A percentile compares a stretch with the other conserved stretches of the same genome.
phyloP scores from a whole-genome alignment of 371 early-diverging fungal genomes.

The Actinomortierella ambigua region DNA sequence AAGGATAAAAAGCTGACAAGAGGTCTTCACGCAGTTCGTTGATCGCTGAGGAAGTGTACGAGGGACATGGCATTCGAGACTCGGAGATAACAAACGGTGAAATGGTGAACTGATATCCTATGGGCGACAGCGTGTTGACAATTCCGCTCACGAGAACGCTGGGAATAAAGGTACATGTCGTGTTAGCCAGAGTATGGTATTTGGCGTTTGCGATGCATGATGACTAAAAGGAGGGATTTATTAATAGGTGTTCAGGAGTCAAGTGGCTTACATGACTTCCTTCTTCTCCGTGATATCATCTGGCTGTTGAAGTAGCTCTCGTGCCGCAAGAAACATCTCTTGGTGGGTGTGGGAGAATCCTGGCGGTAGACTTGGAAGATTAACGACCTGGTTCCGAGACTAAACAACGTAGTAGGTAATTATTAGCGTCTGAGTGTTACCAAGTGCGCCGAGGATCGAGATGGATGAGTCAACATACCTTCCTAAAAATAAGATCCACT shows the following conservation, averaged over 20 bases:
- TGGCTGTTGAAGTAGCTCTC: conserved; percentile 6
- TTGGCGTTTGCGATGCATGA: conserved; percentile 4
- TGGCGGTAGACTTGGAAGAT: conserved; percentile 6
- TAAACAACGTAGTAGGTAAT: too few species aligned
- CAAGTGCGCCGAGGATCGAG: not conserved
- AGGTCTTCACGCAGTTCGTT: conserved; percentile 13
- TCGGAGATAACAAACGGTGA: conserved; percentile 5
- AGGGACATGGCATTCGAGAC: conserved; percentile 7
- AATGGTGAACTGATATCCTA: conserved; percentile 8
- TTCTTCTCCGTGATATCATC: conserved; percentile 13
- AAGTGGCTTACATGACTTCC: conserved; percentile 11
- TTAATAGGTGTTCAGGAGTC: conserved; percentile 1
- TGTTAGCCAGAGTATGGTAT: conserved; percentile 1
- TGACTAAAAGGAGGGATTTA: too few species aligned
- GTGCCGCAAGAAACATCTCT: conserved; percentile 8
- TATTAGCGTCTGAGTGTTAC: too few species aligned
- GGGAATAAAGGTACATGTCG: too few species aligned
- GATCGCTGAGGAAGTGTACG: conserved; percentile 5
- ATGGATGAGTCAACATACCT: conserved; percentile 9
- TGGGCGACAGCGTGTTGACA: conserved; percentile 11
- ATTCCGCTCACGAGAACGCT: conserved; percentile 11
- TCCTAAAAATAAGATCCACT: conserved; percentile 10
- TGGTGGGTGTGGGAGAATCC: conserved; percentile 5
- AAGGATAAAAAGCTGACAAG: conserved; percentile 9
- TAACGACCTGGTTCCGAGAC: too few species aligned